Conservation (phyloP, 2,329 filamentous ascomycete species). For the Domatiomyces catenatus region DNA sequence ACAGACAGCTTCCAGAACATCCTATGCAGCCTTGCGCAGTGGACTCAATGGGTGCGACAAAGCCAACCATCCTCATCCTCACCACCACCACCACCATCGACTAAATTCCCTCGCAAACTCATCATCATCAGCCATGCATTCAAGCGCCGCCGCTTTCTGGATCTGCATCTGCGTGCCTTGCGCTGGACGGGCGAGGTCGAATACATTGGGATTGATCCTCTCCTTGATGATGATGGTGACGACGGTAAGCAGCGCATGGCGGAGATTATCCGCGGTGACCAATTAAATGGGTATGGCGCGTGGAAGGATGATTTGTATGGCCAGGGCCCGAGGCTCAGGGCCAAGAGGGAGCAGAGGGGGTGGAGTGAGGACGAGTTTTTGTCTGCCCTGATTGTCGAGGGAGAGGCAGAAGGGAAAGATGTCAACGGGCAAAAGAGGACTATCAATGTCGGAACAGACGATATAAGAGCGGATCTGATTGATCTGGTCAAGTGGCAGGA, state of each 20-base stretch:
- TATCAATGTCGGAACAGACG: neutral
- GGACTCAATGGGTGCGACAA: conserved; percentile 19
- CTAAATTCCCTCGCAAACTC: conserved; percentile 23
- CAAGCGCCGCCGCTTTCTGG: conserved; percentile 47
- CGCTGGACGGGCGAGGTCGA: conserved; percentile 26
- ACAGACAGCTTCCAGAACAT: conserved; percentile 80
- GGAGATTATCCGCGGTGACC: conserved; percentile 13
- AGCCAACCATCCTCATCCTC: too few relatives aligned
- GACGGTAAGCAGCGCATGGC: conserved; percentile 9
- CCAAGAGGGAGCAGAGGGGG: conserved; percentile 25
- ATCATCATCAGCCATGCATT: conserved; percentile 57
- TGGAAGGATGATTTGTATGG: conserved; percentile 29
- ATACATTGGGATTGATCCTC: conserved; percentile 52
- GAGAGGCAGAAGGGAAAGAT: neutral
- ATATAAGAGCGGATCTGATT: neutral
- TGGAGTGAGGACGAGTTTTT: conserved; percentile 19
- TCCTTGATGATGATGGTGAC: conserved; percentile 21
- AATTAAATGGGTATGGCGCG: conserved; percentile 22
- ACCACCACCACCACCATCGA: neutral
- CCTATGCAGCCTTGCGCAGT: conserved; percentile 54
- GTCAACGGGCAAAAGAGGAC: neutral
- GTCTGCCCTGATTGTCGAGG: conserved; percentile 1
- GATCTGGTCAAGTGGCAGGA: neutral
- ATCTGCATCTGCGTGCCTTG: conserved; percentile 50
- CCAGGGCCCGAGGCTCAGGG: conserved; percentile 19